A percentile compares a stretch with the other conserved stretches of the same genome.
phyloP scores from a whole-genome alignment of 345 rosid genomes.

The Mallotus nudiflorus region DNA sequence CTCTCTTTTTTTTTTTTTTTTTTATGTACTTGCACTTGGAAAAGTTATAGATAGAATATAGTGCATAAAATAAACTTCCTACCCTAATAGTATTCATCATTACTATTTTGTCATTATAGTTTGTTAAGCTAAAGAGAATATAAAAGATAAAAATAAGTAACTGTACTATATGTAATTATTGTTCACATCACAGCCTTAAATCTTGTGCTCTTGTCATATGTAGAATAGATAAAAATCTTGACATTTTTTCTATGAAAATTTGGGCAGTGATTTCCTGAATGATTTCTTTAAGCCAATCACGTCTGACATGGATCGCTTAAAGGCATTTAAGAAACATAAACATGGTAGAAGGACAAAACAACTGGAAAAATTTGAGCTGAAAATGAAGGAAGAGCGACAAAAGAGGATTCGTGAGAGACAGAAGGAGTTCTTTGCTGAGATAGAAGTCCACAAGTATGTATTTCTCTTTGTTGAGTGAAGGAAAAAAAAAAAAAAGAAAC shows the following conservation, averaged over 20 bases:
- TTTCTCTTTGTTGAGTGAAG: conserved; percentile 1
- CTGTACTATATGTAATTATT: too few species aligned
- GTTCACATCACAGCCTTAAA: too few species aligned
- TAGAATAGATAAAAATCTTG: too few species aligned
- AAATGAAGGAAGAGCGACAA: conserved; percentile 92
- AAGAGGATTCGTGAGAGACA: conserved; percentile 96
- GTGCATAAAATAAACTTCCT: too few species aligned
- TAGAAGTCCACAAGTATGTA: conserved; percentile 84
- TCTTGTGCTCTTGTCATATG: too few species aligned
- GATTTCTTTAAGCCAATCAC: conserved; percentile 79
- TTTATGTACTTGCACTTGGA: too few species aligned
- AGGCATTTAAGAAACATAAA: conserved; percentile 75
- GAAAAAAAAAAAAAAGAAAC: too few species aligned
- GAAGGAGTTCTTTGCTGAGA: conserved; percentile 90
- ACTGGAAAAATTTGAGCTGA: conserved; percentile 79
- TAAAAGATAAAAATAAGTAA: too few species aligned
- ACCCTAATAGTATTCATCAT: too few species aligned
- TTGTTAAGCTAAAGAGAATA: too few species aligned
- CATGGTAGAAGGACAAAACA: conserved; percentile 91
- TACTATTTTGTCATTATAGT: background rate
- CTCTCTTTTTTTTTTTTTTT: too few species aligned
- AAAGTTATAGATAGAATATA: too few species aligned
- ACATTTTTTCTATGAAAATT: conserved; percentile 17
- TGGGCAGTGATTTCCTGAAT: conserved; percentile 68
- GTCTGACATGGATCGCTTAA: conserved; percentile 67